Evolutionary conservation across 2,329 filamentous ascomycete genomes (phyloP).

Genomic region (Bimuria novae-zelandiae): DNA sequence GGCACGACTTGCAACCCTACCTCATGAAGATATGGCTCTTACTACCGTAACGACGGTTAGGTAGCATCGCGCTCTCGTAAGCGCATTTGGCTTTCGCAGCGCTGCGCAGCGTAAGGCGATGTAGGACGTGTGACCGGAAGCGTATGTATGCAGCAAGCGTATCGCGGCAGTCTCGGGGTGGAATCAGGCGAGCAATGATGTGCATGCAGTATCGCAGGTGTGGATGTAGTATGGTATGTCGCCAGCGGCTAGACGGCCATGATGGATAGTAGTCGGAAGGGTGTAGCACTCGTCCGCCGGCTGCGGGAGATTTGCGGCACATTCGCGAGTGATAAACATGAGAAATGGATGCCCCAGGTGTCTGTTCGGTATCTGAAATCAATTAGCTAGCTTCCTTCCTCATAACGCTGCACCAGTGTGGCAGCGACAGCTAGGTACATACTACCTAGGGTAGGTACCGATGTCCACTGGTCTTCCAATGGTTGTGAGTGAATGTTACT

Average conservation of each 20-base stretch:
- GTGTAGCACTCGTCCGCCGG: not conserved
- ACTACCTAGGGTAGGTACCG: not conserved
- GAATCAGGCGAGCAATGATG: constrained; percentile 9
- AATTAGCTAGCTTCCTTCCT: not conserved
- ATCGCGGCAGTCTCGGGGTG: constrained; percentile 9
- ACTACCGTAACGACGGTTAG: constrained; percentile 8
- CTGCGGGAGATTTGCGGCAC: not conserved
- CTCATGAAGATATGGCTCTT: constrained; percentile 9
- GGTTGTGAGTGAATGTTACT: too few species aligned
- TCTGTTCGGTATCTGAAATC: too few species aligned
- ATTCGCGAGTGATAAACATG: not conserved
- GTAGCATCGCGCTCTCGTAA: constrained; percentile 15
- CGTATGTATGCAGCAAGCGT: constrained; percentile 12
- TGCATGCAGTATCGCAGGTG: constrained; percentile 11
- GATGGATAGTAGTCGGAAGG: not conserved
- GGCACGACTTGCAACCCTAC: constrained; percentile 15
- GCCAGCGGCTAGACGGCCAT: not conserved
- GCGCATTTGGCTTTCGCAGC: constrained; percentile 8
- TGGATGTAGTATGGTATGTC: constrained; percentile 18
- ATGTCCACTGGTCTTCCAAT: too few species aligned
- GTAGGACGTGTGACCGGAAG: constrained; percentile 8
- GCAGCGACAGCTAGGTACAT: not conserved
- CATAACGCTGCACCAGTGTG: not conserved
- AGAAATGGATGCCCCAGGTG: not conserved
- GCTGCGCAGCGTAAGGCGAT: constrained; percentile 9